These are phyloP conservation scores for Caryopteris hybrid DNA, from an alignment of 305 asterid genomes.

Conservation along the genomic window DNA sequence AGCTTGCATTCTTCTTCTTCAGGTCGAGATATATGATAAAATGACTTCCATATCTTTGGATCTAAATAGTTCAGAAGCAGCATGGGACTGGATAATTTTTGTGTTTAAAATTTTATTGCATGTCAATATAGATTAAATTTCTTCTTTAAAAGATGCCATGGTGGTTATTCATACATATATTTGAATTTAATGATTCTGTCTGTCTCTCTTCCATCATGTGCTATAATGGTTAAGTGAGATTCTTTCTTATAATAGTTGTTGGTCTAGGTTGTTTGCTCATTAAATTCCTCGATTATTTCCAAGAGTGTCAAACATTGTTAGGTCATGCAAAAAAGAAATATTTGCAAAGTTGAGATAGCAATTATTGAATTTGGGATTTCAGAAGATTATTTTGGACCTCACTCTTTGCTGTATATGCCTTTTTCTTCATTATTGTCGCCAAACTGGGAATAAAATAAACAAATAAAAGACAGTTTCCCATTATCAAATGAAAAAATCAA, in stretches of 20 bases:
- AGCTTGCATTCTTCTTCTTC: not conserved
- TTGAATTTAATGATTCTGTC: not conserved
- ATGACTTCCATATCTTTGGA: not conserved
- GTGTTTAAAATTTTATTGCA: not conserved
- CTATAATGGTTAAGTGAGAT: constrained; percentile 19
- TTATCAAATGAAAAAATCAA: no score
- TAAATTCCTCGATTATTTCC: not conserved
- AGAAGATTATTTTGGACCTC: constrained; percentile 10
- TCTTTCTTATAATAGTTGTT: constrained; percentile 20
- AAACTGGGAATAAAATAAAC: constrained; percentile 19
- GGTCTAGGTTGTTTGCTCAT: not conserved
- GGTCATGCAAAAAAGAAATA: not conserved
- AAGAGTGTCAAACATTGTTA: not conserved
- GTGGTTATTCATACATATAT: not conserved
- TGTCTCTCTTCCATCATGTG: constrained; percentile 2
- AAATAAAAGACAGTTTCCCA: constrained; percentile 9
- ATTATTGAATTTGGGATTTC: not conserved
- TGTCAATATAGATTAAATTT: not conserved
- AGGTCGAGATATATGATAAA: not conserved
- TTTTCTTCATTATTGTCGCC: constrained; percentile 8
- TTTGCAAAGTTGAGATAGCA: not conserved
- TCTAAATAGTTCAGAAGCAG: not conserved
- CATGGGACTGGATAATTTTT: not conserved
- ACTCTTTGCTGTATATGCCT: constrained; percentile 23
- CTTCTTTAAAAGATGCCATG: not conserved